Conservation (phyloP, 2,329 filamentous ascomycete genomes). For the Orbilia javanica region DNA sequence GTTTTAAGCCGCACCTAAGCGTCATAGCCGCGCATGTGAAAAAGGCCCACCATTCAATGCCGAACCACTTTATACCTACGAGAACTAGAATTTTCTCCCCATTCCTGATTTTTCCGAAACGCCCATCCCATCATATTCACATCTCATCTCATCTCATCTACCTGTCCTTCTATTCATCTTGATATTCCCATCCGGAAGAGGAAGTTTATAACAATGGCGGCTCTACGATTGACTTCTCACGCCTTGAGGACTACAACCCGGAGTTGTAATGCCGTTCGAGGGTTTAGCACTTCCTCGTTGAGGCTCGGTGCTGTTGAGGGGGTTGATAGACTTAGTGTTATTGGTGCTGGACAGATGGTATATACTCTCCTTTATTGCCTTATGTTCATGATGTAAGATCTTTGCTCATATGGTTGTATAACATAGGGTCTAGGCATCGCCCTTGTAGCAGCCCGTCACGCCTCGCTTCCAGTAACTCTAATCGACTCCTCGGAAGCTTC, state of each 20-base stretch:
- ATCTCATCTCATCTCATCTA: neutral
- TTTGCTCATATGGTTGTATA: neutral
- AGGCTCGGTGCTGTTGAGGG: constrained; percentile 40
- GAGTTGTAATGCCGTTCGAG: neutral
- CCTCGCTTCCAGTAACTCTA: constrained; percentile 84
- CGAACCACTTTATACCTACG: too few relatives aligned
- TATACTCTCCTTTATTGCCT: constrained; percentile 15
- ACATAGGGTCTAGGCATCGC: constrained; percentile 91
- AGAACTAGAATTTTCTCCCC: neutral
- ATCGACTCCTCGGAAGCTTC: constrained; percentile 87
- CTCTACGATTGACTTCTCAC: constrained; percentile 13
- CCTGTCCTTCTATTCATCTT: neutral
- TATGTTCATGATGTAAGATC: neutral
- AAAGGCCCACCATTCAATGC: constrained; percentile 13
- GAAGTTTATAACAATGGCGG: constrained; percentile 14
- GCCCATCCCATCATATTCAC: neutral
- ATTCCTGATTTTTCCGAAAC: neutral
- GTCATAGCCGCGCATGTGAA: constrained; percentile 41
- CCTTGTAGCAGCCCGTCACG: constrained; percentile 87
- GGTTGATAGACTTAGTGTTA: constrained; percentile 87
- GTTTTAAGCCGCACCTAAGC: constrained; percentile 52
- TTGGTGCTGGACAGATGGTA: constrained; percentile 97
- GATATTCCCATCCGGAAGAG: neutral
- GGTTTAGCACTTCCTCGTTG: constrained; percentile 35
- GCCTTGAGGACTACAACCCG: constrained; percentile 9